Conservation (phyloP, 352 stramenopile species). For the Stramenopiles sp. region DNA sequence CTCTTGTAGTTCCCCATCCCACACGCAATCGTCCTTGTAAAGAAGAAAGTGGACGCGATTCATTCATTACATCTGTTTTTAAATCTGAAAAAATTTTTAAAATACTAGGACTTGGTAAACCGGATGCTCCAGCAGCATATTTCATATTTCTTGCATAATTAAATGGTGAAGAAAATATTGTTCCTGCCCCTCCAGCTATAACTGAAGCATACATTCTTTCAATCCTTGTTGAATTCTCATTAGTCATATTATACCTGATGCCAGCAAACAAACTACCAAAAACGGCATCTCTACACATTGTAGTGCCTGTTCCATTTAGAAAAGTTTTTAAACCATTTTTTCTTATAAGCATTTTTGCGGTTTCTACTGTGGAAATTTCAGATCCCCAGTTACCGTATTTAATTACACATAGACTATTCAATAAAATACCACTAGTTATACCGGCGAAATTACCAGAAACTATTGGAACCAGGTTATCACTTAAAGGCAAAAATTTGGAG, state of each 20-base stretch:
- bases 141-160: constrained; percentile 30
- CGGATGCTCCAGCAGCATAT: constrained; percentile 21
- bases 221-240: background rate
- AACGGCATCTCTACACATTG: constrained; percentile 23
- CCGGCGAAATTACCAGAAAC: constrained; percentile 25
- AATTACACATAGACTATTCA: constrained; percentile 27
- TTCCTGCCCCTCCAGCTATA: constrained; percentile 21
- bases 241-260: background rate
- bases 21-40: constrained; percentile 25
- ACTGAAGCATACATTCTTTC: constrained; percentile 5
- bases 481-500: background rate
- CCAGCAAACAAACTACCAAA: constrained; percentile 30
- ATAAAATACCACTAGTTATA: constrained; percentile 23
- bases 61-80: constrained; percentile 4
- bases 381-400: constrained; percentile 25
- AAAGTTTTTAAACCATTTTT: constrained; percentile 24
- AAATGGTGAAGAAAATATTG: constrained; percentile 27
- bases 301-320: constrained; percentile 23
- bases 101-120: constrained; percentile 12
- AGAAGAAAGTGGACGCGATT: constrained; percentile 12
- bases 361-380: constrained; percentile 18
- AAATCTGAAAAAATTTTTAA: constrained; percentile 20
- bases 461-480: background rate
- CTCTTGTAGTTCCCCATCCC: constrained; percentile 28
- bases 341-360: constrained; percentile 21